Percentiles rank a stretch among this genome's conserved stretches.
These are phyloP conservation scores for Penicillium sp. DNA, from an alignment of 2,329 filamentous ascomycete species.

Conservation along the genomic window DNA sequence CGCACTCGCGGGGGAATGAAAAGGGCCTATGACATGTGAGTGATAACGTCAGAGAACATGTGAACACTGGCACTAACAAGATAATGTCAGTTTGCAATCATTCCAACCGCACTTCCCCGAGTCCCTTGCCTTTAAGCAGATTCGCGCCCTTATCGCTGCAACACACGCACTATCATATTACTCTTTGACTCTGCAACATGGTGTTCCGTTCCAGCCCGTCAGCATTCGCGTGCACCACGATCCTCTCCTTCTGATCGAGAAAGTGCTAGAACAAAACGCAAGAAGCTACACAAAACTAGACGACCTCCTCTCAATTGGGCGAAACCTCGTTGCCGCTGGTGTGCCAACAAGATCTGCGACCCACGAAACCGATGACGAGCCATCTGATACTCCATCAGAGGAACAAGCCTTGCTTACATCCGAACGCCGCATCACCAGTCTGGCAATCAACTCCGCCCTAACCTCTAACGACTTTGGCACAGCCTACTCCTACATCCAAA, in stretches of 20 bases:
- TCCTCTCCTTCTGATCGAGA: constrained; percentile 60
- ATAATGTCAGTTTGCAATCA: constrained; percentile 38
- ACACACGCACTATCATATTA: constrained; percentile 68
- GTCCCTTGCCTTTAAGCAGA: constrained; percentile 45
- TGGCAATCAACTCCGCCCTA: constrained; percentile 50
- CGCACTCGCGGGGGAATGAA: constrained; percentile 64
- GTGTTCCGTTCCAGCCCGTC: constrained; percentile 66
- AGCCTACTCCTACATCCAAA: constrained; percentile 67
- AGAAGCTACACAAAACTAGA: constrained; percentile 66
- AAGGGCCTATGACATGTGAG: constrained; percentile 59
- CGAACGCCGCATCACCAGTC: constrained; percentile 49
- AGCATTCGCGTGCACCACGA: constrained; percentile 66
- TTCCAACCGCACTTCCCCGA: constrained; percentile 47
- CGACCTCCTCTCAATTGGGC: constrained; percentile 63
- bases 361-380: constrained; percentile 20
- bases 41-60: constrained; percentile 8
- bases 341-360: constrained; percentile 31
- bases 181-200: constrained; percentile 64
- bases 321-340: constrained; percentile 56
- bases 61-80: constrained; percentile 8
- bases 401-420: constrained; percentile 40
- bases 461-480: constrained; percentile 56
- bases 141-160: constrained; percentile 58
- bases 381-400: constrained; percentile 13
- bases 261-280: constrained; percentile 63